phyloP scores from a whole-genome alignment of 768 basidiomycete species.

The Amanita inopinata region DNA sequence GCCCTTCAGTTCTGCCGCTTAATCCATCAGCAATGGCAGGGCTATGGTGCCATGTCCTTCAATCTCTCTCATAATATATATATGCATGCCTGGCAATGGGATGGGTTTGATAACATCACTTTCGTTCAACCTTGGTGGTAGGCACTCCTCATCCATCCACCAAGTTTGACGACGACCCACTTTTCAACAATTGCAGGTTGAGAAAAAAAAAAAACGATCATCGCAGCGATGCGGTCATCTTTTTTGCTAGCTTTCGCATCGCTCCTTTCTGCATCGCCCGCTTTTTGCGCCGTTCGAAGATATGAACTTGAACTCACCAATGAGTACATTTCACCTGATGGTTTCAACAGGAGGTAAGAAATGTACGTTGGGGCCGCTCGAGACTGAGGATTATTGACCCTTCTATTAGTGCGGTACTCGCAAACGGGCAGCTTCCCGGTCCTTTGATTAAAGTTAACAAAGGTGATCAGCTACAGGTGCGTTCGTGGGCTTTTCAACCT shows the following conservation, averaged over 20 bases:
- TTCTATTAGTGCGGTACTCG: constrained; percentile 29
- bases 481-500: neutral
- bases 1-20: too few relatives aligned
- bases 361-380: neutral
- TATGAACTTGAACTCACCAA: constrained; percentile 5
- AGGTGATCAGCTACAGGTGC: constrained; percentile 11
- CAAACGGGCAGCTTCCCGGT: constrained; percentile 38
- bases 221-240: neutral
- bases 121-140: too few relatives aligned
- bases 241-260: neutral
- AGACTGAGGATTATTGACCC: neutral
- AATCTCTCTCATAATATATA: too few relatives aligned
- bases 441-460: constrained; percentile 31
- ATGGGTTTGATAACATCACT: too few relatives aligned
- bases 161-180: too few relatives aligned
- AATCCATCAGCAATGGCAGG: too few relatives aligned
- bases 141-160: too few relatives aligned
- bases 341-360: constrained; percentile 11
- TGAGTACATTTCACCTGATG: constrained; percentile 3
- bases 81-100: too few relatives aligned
- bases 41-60: too few relatives aligned
- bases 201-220: too few relatives aligned
- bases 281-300: neutral
- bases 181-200: too few relatives aligned
- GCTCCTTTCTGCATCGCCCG: neutral